phyloP scores from a whole-genome alignment of 2,329 filamentous ascomycete genomes.

The Alternaria angustiovoidea region DNA sequence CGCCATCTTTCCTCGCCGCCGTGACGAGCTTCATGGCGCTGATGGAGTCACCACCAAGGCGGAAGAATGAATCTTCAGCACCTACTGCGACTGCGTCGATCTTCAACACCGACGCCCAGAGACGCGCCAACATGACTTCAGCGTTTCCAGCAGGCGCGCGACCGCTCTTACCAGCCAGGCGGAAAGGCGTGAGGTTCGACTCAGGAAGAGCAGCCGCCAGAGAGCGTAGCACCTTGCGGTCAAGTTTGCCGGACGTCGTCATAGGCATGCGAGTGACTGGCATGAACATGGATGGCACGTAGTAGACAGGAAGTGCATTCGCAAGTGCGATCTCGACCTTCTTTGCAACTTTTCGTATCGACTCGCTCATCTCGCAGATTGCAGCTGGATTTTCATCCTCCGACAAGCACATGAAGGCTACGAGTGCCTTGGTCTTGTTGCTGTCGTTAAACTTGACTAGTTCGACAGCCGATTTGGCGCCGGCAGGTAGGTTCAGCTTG shows the following conservation, averaged over 20 bases:
- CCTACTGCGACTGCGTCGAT: conserved; percentile 51
- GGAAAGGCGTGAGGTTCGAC: conserved; percentile 31
- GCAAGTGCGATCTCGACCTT: conserved; percentile 37
- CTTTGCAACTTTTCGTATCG: conserved; percentile 29
- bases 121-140: conserved; percentile 32
- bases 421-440: conserved; percentile 38
- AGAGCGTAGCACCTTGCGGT: conserved; percentile 51
- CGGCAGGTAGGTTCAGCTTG: conserved; percentile 44
- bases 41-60: conserved; percentile 58
- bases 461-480: conserved; percentile 55
- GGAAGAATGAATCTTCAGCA: conserved; percentile 57
- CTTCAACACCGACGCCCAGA: conserved; percentile 54
- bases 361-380: conserved; percentile 33
- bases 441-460: conserved; percentile 43
- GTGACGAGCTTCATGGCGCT: conserved; percentile 57
- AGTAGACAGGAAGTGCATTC: conserved; percentile 51
- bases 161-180: conserved; percentile 42
- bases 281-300: conserved; percentile 56
- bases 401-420: conserved; percentile 39
- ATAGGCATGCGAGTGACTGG: conserved; percentile 53
- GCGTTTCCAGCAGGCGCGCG: conserved; percentile 35
- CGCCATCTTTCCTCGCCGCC: conserved; percentile 50
- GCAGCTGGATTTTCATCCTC: conserved; percentile 36
- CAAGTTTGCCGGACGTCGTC: conserved; percentile 55
- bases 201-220: conserved; percentile 47